A percentile compares a stretch with the other conserved stretches of the same genome.
Evolutionary conservation across 176 grass and related monocot genomes (phyloP).

Genomic region (Elaeis guineensis): DNA sequence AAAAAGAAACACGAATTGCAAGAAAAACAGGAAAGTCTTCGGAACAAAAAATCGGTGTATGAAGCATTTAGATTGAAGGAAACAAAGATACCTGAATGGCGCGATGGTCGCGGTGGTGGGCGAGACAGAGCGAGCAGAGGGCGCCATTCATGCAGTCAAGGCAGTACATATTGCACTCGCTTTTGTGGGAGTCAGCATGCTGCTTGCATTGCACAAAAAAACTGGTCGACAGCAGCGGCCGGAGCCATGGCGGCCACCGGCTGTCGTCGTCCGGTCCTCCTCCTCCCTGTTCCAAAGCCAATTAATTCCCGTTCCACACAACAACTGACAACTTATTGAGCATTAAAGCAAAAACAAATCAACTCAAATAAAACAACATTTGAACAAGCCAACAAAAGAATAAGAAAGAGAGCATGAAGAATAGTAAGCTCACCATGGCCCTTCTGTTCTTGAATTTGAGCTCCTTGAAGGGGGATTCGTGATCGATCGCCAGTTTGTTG

Average conservation of each 20-base stretch:
- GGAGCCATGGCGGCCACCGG: constrained; percentile 88
- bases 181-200: constrained; percentile 86
- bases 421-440: constrained; percentile 22
- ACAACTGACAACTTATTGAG: too few relatives aligned
- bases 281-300: constrained; percentile 10
- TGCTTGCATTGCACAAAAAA: constrained; percentile 98
- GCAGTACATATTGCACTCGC: constrained; percentile 99
- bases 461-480: constrained; percentile 30
- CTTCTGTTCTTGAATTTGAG: constrained; percentile 33
- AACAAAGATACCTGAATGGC: constrained; percentile 54
- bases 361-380: too few relatives aligned
- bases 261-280: constrained; percentile 34
- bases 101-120: constrained; percentile 67
- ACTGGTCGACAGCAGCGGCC: constrained; percentile 65
- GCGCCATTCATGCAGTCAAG: constrained; percentile 81
- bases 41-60: too few relatives aligned
- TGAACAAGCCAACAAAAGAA: too few relatives aligned
- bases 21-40: too few relatives aligned
- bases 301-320: too few relatives aligned
- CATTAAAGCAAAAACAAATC: too few relatives aligned
- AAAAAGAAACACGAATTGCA: too few relatives aligned
- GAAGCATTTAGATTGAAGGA: too few relatives aligned
- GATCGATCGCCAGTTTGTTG: constrained; percentile 50
- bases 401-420: neutral
- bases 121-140: constrained; percentile 95